Evolutionary conservation across 2,329 filamentous ascomycete genomes (phyloP), one percentile per base, ranked within the genome.

Genomic region (Neofusicoccum laricinum): DNA sequence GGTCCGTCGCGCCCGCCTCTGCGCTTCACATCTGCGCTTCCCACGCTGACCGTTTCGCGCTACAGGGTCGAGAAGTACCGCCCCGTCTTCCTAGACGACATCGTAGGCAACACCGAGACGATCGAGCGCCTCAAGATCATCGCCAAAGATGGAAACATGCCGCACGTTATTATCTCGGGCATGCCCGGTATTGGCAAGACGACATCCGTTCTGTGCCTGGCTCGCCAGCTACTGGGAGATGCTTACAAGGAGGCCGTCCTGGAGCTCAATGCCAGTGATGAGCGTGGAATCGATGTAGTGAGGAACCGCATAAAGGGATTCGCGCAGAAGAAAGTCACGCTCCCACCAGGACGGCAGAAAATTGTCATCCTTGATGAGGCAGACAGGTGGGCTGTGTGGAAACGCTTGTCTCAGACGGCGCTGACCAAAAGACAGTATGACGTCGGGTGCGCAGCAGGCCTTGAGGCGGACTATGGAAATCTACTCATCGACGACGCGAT

Each of bases 101-200:
- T 99, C 61, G 95, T 99, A 63, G 95, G 95, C 73, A 99, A 99
- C 78, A 96, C 92, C 19, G 95, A 99, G 77, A 99, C 95, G 0
- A 93, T 99, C 71, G 94, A 98, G 78, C 90, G 95, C 63, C 83
- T 99, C 71, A 98, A 98, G 76, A 98, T 99, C 73, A 98, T 99
- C 71, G 93, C 95, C 51, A 95, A 93, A 78, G 95, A 98, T 80
- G 95, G 95, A 71, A 99, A 99, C 80, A 97, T 99, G 93, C 95
- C 95, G 2, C 95, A 99, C 79, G 88, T 99, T 73, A 98, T 99
- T 79, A 98, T 99, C 73, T 97, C 92, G n/a, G 95, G 95, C 66
- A 98, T 97, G 93, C 95, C 95, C 19, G 95, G 95, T 74, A 99
- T 98, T 73, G 95, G 95, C 78, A 99, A 99, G 83, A 99, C 95